These are phyloP conservation scores for Herpotrichia juniperi DNA, from an alignment of 2,329 filamentous ascomycete genomes.

Conservation along the genomic window DNA sequence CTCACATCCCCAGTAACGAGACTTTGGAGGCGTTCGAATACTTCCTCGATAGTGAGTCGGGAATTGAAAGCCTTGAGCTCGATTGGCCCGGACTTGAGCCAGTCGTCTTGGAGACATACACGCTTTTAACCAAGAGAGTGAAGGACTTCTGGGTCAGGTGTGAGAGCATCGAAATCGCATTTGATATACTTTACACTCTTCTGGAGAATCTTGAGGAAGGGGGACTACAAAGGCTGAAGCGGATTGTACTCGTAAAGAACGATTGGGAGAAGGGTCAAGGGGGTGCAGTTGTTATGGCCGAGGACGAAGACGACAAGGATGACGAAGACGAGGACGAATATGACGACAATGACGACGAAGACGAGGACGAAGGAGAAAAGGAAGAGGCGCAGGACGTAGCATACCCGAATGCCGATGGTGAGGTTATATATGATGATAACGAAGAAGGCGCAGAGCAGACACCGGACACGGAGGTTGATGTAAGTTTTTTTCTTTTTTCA, in stretches of 20 bases:
- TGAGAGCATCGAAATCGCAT: conserved; percentile 14
- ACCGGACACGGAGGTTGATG: not conserved
- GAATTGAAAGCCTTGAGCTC: conserved; percentile 27
- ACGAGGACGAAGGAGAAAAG: not conserved
- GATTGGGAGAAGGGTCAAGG: not conserved
- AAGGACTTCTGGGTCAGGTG: conserved; percentile 26
- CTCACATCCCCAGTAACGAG: conserved; percentile 21
- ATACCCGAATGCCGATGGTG: not conserved
- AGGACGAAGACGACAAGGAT: conserved; percentile 5
- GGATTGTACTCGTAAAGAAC: conserved; percentile 26
- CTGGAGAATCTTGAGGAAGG: conserved; percentile 16
- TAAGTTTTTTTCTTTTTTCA: not conserved
- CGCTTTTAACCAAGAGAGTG: conserved; percentile 16
- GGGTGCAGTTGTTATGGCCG: not conserved
- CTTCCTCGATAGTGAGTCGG: conserved; percentile 17
- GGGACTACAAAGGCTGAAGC: conserved; percentile 12
- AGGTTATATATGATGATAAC: not conserved
- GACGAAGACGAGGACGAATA: not conserved
- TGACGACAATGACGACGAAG: not conserved
- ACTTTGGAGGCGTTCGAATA: conserved; percentile 22
- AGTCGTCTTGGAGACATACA: conserved; percentile 16
- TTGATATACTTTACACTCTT: conserved; percentile 18
- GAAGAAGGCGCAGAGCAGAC: not conserved
- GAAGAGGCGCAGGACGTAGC: not conserved
- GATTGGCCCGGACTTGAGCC: conserved; percentile 32